Evolutionary conservation across 805 yeast species (phyloP).

Genomic region (Kluyveromyces lactis): DNA sequence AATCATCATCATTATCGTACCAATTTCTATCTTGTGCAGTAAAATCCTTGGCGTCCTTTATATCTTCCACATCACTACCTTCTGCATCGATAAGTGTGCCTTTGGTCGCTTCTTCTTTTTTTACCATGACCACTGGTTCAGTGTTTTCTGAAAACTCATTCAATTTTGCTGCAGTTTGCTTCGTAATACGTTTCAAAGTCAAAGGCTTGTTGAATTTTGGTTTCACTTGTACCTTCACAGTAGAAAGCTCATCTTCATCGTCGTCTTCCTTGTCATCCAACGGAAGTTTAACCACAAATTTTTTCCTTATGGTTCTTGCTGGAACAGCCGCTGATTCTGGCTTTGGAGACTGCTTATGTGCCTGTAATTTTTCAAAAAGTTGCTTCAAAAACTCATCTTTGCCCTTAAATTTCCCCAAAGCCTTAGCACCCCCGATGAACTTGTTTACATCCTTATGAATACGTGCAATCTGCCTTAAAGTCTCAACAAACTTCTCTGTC

Average conservation of each 20-base stretch:
- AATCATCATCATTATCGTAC: conserved; percentile 27
- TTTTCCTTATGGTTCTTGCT: background rate
- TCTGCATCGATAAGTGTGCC: background rate
- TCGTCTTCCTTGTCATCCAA: conserved; percentile 6
- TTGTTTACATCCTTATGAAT: conserved; percentile 10
- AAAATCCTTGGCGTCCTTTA: conserved; percentile 3
- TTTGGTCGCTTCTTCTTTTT: background rate
- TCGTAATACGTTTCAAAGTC: conserved; percentile 17
- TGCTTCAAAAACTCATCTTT: conserved; percentile 8
- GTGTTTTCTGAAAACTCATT: conserved; percentile 7
- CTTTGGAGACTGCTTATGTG: conserved; percentile 1
- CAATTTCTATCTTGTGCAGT: conserved; percentile 23
- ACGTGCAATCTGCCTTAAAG: conserved; percentile 13
- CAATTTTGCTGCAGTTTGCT: conserved; percentile 14
- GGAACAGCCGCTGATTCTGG: background rate
- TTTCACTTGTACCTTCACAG: too few relatives aligned
- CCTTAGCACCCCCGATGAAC: conserved; percentile 18
- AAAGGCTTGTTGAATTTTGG: too few relatives aligned
- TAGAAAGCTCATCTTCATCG: background rate
- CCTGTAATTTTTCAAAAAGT: conserved; percentile 1
- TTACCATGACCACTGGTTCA: background rate
- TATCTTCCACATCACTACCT: background rate
- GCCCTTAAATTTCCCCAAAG: conserved; percentile 21
- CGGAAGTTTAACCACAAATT: background rate
- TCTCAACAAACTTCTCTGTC: conserved; percentile 16